Base-by-base conservation (phyloP, 1,284 basidiomycete genomes). In the Macrocybe sp. region DNA sequence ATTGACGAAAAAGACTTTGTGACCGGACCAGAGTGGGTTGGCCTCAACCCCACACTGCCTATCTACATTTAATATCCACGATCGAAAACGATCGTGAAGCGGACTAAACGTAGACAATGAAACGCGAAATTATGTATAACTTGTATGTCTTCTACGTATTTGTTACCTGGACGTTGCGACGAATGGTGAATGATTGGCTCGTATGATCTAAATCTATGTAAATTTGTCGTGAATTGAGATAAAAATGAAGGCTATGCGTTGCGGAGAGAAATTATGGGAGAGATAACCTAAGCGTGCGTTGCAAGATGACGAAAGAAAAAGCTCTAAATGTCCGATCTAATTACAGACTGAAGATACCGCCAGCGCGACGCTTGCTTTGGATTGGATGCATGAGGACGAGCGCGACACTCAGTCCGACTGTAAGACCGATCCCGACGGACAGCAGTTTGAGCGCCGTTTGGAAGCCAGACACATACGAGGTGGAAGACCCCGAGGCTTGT, bases 1-100 rank as follows among this genome's bases (percentile, higher is more conserved):
- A 87, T 87, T 47, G 86, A 91, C 50, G 78, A 92, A 53, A 80
- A 81, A 52, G 79, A 80, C 1, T 81, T 91, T 51, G 78, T 81
- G n/a, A 74, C 77, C 51, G 83, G 82, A 1, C 68, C 78, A 0
- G 83, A 86, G 48, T 90, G 88, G 88, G 67, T 60, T n/a, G 82
- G 76, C 2, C 66, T 89, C 30, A 85, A 89, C 65, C 87, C 88
- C 7, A 83, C 84, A 5, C 64, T 90, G 46, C 86, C 85, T 0
- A 81, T 90, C 50, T 90, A 85, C 60, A 82, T 90, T 47, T 90
- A 55, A 22, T 22, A 22, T 22, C 22, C 22, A 22, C 22, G 22
- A 22, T 22, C 22, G 22, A 22, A 22, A 22, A 22, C 22, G 22
- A 22, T 1, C 22, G 22, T 22, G 22, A 22, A 22, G 22, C 22